A percentile compares a stretch with the other conserved stretches of the same genome.
These are phyloP conservation scores for Gossypium australe DNA, from an alignment of 345 rosid genomes.

Conservation along the genomic window DNA sequence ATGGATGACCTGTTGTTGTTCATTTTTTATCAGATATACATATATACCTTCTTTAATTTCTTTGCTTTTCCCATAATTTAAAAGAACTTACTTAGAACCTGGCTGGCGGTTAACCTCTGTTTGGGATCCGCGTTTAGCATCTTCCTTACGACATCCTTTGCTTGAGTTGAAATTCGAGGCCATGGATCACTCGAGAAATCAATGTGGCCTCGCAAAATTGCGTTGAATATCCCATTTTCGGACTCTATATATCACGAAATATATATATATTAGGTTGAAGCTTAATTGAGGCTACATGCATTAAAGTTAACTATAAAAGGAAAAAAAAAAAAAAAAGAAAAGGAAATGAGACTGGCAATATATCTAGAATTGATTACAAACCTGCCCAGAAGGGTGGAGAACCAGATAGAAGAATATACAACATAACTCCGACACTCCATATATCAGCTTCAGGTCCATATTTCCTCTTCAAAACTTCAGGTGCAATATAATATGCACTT, in stretches of 20 bases:
- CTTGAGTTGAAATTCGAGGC: slow-evolving; percentile 82
- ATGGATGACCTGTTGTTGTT: slow-evolving; percentile 46
- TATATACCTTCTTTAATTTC: too few relatives aligned
- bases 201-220: slow-evolving; percentile 69
- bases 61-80: too few relatives aligned
- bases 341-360: too few relatives aligned
- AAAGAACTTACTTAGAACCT: slow-evolving; percentile 64
- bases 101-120: slow-evolving; percentile 75
- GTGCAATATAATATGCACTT: slow-evolving; percentile 93
- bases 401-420: slow-evolving; percentile 81
- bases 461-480: slow-evolving; percentile 80
- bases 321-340: too few relatives aligned
- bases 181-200: slow-evolving; percentile 89
- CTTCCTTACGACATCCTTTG: slow-evolving; percentile 84
- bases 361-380: slow-evolving; percentile 6
- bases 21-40: background rate
- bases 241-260: slow-evolving; percentile 41
- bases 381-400: slow-evolving; percentile 99
- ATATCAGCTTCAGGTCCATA: slow-evolving; percentile 94
- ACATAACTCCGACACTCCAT: slow-evolving; percentile 93
- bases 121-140: slow-evolving; percentile 87
- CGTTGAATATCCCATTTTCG: slow-evolving; percentile 88
- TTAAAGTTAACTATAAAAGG: too few relatives aligned
- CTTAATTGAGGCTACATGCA: background rate
- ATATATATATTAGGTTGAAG: background rate